Evolutionary conservation across 306 rosid genomes (phyloP).

Genomic region (Fragaria ananassa): DNA sequence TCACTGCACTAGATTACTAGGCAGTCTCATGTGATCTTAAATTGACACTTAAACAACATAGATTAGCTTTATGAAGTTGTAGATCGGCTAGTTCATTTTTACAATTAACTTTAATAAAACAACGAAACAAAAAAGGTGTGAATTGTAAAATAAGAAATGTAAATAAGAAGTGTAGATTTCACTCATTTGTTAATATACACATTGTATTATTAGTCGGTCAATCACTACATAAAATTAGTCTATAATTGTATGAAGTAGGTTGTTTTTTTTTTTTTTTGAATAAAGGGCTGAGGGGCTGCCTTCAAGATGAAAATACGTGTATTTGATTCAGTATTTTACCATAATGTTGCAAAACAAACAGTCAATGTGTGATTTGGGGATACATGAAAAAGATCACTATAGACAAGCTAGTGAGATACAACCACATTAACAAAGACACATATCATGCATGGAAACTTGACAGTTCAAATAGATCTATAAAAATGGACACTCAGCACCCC

Average conservation of each 20-base stretch:
- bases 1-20: neutral
- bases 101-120: too few relatives aligned
- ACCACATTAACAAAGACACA: neutral
- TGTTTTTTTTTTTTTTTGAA: too few relatives aligned
- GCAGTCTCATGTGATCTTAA: neutral
- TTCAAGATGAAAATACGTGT: too few relatives aligned
- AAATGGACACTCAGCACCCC: neutral
- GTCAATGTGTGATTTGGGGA: neutral
- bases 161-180: too few relatives aligned
- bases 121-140: too few relatives aligned
- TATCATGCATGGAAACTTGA: slow-evolving; percentile 1
- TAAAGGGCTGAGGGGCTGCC: too few relatives aligned
- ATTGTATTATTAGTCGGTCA: too few relatives aligned
- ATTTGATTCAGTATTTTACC: too few relatives aligned
- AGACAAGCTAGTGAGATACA: neutral
- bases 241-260: neutral
- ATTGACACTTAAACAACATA: neutral
- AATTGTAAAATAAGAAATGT: too few relatives aligned
- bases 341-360: neutral
- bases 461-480: neutral
- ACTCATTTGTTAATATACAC: too few relatives aligned
- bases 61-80: neutral
- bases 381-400: neutral
- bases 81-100: too few relatives aligned
- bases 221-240: neutral